Conservation (phyloP, 1,139 yeast species). For the Debaryomyces psychrophilus region DNA sequence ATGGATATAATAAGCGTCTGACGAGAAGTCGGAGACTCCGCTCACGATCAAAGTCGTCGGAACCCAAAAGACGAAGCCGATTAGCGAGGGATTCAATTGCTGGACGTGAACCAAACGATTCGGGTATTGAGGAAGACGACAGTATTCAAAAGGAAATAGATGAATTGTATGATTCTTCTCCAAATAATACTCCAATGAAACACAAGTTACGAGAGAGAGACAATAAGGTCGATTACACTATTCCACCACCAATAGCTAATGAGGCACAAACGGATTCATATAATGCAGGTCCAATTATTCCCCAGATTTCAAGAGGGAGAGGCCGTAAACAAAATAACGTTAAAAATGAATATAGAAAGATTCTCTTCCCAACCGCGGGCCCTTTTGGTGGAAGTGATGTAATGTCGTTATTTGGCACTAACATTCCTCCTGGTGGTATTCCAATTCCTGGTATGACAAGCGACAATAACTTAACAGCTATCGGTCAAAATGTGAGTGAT, state of each 20-base stretch:
- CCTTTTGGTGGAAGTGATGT: conserved; percentile 96
- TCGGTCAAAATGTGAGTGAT: conserved; percentile 53
- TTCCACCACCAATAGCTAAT: conserved; percentile 78
- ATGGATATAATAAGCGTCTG: conserved; percentile 29
- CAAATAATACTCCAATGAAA: conserved; percentile 53
- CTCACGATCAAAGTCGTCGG: conserved; percentile 31
- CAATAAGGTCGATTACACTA: conserved; percentile 71
- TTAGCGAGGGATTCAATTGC: conserved; percentile 19
- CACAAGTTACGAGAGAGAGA: conserved; percentile 79
- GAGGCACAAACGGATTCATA: conserved; percentile 35
- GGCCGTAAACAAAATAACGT: conserved; percentile 36
- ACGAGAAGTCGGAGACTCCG: conserved; percentile 24
- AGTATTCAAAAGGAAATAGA: conserved; percentile 54
- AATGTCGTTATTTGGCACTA: conserved; percentile 70
- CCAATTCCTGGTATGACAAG: conserved; percentile 43
- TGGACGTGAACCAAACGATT: conserved; percentile 27
- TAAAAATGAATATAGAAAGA: conserved; percentile 55
- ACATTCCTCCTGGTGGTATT: conserved; percentile 56
- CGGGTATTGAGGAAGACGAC: conserved; percentile 33
- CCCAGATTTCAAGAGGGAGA: conserved; percentile 22
- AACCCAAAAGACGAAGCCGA: conserved; percentile 24
- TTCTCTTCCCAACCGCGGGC: conserved; percentile 92
- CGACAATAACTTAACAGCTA: conserved; percentile 45
- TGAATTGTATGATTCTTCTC: conserved; percentile 56
- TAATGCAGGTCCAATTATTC: conserved; percentile 20